Base-by-base conservation (phyloP, 2,329 filamentous ascomycete species). In the Trichoderma pleuroti region DNA sequence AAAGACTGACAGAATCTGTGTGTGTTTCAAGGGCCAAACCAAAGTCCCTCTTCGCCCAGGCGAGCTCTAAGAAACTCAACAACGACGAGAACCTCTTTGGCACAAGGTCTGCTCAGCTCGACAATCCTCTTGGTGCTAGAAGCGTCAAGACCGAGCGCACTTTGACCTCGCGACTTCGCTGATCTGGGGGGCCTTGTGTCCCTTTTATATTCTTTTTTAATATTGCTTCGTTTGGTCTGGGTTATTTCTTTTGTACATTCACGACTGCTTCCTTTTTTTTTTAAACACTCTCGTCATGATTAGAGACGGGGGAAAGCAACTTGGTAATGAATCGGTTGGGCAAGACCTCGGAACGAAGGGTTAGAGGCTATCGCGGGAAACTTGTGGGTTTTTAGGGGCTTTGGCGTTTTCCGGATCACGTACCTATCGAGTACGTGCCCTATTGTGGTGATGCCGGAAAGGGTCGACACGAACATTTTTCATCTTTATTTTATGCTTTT, bases 21-120 rank as follows among this genome's bases (percentile, higher is more conserved):
- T 76, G 36, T 5, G 26, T n/a, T 30, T 59, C 54, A 76, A 90
- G 88, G 77, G 85, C 84, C 78, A 91, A 91, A 83, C 89, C 89
- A 71, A 90, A 88, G 80, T 91, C 89, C 4, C 86, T 91, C 75
- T 91, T 91, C 78, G 88, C 89, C 71, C 88, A 89, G 78, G 85
- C 88, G 60, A 90, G 88, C 63, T 83, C 84, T 82, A 91, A 90
- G 86, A 90, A 87, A 78, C 82, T 89, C 78, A 42, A 39, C 81
- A 82, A 68, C 39, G 81, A 83, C 78, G 83, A 84, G 72, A 68
- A 36, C 18, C 26, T 21, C 34, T n/a, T 68, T 26, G 66, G 39
- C 54, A 21, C 56, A n/a, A 52, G 39, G 66, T 10, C 56, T 0
- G 5, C 39, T n/a, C 81, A 82, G 70, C 81, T 83, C 78, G 83